Base-by-base conservation (phyloP, 805 yeast genomes). In the Candida insectorum region DNA sequence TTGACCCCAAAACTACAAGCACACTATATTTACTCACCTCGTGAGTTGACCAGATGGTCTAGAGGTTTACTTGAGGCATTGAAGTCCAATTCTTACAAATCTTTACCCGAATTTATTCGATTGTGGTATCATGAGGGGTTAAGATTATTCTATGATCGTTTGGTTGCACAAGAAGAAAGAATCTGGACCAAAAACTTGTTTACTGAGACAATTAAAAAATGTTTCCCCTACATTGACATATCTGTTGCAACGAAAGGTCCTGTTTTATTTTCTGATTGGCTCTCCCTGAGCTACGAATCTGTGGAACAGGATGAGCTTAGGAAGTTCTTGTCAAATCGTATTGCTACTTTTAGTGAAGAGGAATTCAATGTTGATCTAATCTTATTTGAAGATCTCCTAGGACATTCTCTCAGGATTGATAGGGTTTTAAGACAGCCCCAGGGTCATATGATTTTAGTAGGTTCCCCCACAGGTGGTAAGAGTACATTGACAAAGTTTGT, bases 41-140 rank as follows among this genome's bases (percentile, higher is more conserved):
- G 97, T 54, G 97, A 89, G 52, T 66, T 89, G 10, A 87, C 97
- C 0, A 64, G 97, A 37, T 86, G 95, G 94, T 66, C 77, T 1
- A 69, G 83, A 37, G 95, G 96, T n/a, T 56, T 89, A 1, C 68
- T 75, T 28, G 73, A 71, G 22, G 76, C 79, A 0, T 46, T 73
- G 20, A 55, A 47, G 34, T 62, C 57, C 6, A 54, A 56, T 3
- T 67, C 62, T 1, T 50, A 58, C 10, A 41, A 66, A 6, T 41
- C 49, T 6, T 48, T 79, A 15, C 57, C 60, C 4, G 71, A 66
- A 0, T 52, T 87, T 14, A 52, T 83, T 0, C 60, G 87, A 26
- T 39, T 88, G 0, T 84, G 93, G 86, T 79, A 77, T 2, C 86
- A 89, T 52, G 97, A 89, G 52, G 94, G 81, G 0, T 54, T 80